Base-by-base conservation (phyloP, 2,329 filamentous ascomycete genomes). In the Scedosporium minutisporum region DNA sequence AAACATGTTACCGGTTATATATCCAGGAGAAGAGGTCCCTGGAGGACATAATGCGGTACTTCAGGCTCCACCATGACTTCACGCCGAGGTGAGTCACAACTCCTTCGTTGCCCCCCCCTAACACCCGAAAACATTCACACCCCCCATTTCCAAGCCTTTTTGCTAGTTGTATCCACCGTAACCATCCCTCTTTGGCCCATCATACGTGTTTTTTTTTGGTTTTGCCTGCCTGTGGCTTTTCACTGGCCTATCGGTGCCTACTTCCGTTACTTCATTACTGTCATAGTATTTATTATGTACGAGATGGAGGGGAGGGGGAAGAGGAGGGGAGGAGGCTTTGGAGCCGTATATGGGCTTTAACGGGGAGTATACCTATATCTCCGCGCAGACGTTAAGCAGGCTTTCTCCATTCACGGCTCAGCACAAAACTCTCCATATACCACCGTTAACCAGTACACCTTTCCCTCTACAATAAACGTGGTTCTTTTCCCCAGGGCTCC, bases 1-100 rank as follows among this genome's bases (percentile, higher is more conserved):
- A 77, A 61, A 74, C 69, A 68, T 77, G 76, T 68, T 73, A 73
- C 48, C 82, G 84, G 67, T 82, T 95, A 69, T 95, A 92, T 69
- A 90, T 93, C 67, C 83, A 87, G 64, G 88, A 95, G 75, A 85
- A 85, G 68, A 87, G 83, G 75, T 83, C 85, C 48, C 76, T 93
- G 63, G 85, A 89, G 68, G 86, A 93, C 67, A 88, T 95, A 51
- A 88, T 90, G 78, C 80, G 86, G 27, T 86, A 87, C 69, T 87
- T 91, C 80, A 84, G 80, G 66, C 77, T 77, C 63, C 77, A 80
- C 64, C 79, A 88, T 76, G 80, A 84, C 65, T 91, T 92, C 73
- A 79, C 84, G 33, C 89, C 90, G 23, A 89, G 87, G 87, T 89
- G 78, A 72, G 79, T 72, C 63, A 66, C 65, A 62, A 64, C 67